phyloP scores from a whole-genome alignment of 345 rosid genomes.

The Boechera retrofracta region DNA sequence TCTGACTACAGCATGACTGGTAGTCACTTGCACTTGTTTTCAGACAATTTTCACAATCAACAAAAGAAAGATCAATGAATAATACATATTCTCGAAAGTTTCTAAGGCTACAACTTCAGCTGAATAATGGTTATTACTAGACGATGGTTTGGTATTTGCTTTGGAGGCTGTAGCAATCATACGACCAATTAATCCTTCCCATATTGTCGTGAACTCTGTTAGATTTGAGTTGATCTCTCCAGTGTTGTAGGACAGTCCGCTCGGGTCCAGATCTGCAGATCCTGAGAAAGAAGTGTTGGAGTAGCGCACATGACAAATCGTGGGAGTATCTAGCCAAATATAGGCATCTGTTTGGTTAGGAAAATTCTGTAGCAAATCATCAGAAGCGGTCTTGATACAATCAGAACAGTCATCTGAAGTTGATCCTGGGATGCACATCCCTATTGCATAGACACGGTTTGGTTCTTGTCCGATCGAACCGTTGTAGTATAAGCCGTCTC shows the following conservation, averaged over 20 bases:
- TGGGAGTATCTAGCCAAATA: constrained; percentile 20
- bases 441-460: constrained; percentile 35
- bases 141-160: too few relatives aligned
- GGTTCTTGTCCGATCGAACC: constrained; percentile 38
- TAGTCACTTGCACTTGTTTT: too few relatives aligned
- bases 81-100: too few relatives aligned
- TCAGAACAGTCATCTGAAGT: constrained; percentile 27
- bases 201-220: too few relatives aligned
- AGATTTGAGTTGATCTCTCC: neutral
- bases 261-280: neutral
- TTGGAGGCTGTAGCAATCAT: too few relatives aligned
- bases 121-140: too few relatives aligned
- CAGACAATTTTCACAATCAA: too few relatives aligned
- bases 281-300: constrained; percentile 45
- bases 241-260: accelerated
- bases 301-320: constrained; percentile 50
- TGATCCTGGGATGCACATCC: constrained; percentile 42
- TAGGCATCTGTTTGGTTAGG: constrained; percentile 44
- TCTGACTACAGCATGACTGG: too few relatives aligned
- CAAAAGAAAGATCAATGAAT: too few relatives aligned
- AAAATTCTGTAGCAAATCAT: neutral
- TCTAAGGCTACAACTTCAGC: too few relatives aligned
- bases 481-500: constrained; percentile 36
- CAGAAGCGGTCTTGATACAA: constrained; percentile 20
- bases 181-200: too few relatives aligned